Evolutionary conservation across 768 basidiomycete genomes (phyloP), one percentile per base, ranked within the genome.

Genomic region (Naganishia antarctica): DNA sequence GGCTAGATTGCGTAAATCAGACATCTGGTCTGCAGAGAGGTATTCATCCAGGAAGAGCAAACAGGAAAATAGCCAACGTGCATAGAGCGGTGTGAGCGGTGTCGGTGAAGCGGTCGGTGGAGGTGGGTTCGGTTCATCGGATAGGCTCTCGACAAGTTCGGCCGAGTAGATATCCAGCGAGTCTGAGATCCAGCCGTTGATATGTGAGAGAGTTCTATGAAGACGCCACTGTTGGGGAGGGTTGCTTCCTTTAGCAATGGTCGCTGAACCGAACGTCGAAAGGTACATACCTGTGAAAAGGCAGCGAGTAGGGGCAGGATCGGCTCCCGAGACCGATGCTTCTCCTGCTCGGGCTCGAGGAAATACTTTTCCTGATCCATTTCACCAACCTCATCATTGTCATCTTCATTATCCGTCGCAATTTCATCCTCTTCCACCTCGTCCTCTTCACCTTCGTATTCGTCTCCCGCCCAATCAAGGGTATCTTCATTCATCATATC

Each of bases 391-490:
- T 63, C 62, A 11, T 70, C 62, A 3, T 63, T 37, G 44, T 71
- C 71, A 58, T 84, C 83, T 41, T 85, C 83, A 11, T 71, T 74
- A 25, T 79, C 78, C 34, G 37, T 78, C 43, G 6, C 43, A 6
- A 18, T 40, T 4, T 61, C 59, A 34, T 53, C 79, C n/a, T 80
- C 81, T 15, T 71, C 70, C 44, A 5, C 25, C 12, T 26, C 25
- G 12, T 16, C 61, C 9, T 63, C 53, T 4, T 57, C 61, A 84
- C 84, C 78, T 86, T 85, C 87, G 2, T 37, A 23, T 2, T 23
- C 66, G 2, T 61, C 65, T 18, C 18, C 28, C 2, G 29, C 29
- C 26, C 41, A 47, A 9, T 28, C 45, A 13, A 3, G 23, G n/a
- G n/a, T n/a, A 37, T 47, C 60, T 16, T 37, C 29, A 26, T 49